Evolutionary conservation across 805 yeast species (phyloP), one percentile per base, ranked within the genome.

Genomic region (Torulaspora maleeae): DNA sequence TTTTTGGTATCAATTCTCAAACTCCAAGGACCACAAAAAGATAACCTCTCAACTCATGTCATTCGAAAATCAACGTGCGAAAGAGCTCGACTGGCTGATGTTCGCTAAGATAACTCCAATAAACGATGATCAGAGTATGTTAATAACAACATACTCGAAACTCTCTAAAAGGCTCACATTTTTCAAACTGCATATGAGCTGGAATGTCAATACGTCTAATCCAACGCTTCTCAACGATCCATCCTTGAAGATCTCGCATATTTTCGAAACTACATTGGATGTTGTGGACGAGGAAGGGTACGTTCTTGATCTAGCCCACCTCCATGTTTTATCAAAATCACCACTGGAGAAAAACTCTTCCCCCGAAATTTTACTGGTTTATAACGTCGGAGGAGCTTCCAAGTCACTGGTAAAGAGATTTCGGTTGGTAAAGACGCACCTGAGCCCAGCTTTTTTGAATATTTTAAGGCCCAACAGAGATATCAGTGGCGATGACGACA

Each of bases 1-100:
- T 45, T 61, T 66, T 36, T 66, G 70, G 70, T 66, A 66, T 39
- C 69, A 66, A 44, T 62, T 66, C 41, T 66, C 69, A 10, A 66
- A 66, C 43, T 66, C 70, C 1, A 66, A 64, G 39, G 68, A 63
- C 41, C 66, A 63, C 44, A 66, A 64, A 39, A 66, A 66, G 43
- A 59, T 64, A 1, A 58, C 64, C 1, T 44, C 62, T 20, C 67
- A 64, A 32, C 39, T 65, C n/a, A 46, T 53, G 28, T 48, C 51
- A 22, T 33, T 51, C 9, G 56, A 54, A 22, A 54, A 56, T 27
- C 53, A 51, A 36, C 50, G 57, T 19, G 43, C 43, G 4, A 58
- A 61, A 29, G 67, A 62, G 38, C 42, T 57, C 11, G 65, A 63
- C 20, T 62, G 68, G 65, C 42, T 66, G 16, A 56, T 60, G 35